Percentiles rank a stretch among this genome's conserved stretches.
These are phyloP conservation scores for Suillus occidentalis DNA, from an alignment of 768 basidiomycete species.

Conservation along the genomic window DNA sequence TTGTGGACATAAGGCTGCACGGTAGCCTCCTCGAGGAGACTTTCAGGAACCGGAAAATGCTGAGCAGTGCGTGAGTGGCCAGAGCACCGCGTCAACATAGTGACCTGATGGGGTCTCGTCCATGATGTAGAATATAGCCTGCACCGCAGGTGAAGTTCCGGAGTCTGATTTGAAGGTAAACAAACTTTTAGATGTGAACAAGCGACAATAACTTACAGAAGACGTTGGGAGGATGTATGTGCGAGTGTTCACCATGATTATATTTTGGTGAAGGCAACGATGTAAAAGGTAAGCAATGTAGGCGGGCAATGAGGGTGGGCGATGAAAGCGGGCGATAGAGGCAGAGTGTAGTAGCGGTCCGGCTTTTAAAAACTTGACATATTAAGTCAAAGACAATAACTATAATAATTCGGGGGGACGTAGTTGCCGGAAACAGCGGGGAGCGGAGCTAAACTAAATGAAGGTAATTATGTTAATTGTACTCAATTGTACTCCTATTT, in stretches of 20 bases:
- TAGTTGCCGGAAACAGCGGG: background rate
- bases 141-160: conserved; percentile 6
- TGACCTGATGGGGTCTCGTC: background rate
- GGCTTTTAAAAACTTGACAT: no score
- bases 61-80: background rate
- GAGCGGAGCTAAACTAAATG: background rate
- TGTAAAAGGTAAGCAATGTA: no score
- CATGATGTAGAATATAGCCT: conserved; percentile 6
- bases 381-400: background rate
- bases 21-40: conserved; percentile 3
- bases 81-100: conserved; percentile 1
- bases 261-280: no score
- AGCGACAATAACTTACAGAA: background rate
- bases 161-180: conserved; percentile 1
- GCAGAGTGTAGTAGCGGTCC: no score
- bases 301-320: no score
- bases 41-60: conserved; percentile 8
- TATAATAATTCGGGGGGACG: background rate
- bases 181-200: background rate
- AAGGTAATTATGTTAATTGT: no score
- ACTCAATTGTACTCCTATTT: no score
- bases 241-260: conserved; percentile 4
- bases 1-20: conserved; percentile 13
- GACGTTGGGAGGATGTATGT: background rate
- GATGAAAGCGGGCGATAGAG: no score